Evolutionary conservation across 192 early-diverging fungal species (phyloP).

Genomic region (Piromyces sp.): DNA sequence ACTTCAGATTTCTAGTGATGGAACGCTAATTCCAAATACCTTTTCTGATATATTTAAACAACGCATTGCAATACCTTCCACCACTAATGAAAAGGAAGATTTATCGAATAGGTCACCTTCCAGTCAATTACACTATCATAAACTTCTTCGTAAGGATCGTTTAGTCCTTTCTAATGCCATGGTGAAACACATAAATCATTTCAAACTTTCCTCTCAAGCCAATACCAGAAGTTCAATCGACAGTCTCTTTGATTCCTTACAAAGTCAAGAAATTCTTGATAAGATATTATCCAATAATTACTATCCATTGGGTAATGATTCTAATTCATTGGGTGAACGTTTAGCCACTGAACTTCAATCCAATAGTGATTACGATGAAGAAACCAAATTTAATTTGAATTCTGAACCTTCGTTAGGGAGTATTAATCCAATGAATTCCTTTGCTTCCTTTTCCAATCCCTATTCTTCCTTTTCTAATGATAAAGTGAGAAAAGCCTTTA

Average conservation of each 20-base stretch:
- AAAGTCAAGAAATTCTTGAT: background rate
- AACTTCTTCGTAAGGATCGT: background rate
- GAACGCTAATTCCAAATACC: background rate
- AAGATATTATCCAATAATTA: background rate
- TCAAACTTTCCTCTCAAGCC: background rate
- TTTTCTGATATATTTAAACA: background rate
- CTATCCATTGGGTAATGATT: background rate
- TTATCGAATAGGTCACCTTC: background rate
- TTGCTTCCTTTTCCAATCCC: no score
- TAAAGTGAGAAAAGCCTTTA: background rate
- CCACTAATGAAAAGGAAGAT: no score
- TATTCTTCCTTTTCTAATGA: background rate
- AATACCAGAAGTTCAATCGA: background rate
- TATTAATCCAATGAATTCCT: background rate
- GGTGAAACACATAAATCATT: background rate
- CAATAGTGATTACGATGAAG: background rate
- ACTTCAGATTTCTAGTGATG: background rate
- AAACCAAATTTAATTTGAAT: background rate
- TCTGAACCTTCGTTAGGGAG: background rate
- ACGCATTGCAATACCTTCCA: no score
- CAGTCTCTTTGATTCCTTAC: background rate
- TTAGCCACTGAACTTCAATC: background rate
- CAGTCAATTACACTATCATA: background rate
- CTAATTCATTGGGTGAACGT: background rate
- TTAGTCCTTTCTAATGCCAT: background rate